phyloP scores from a whole-genome alignment of 2,329 filamentous ascomycete genomes.

The Emericellopsis cladophorae region DNA sequence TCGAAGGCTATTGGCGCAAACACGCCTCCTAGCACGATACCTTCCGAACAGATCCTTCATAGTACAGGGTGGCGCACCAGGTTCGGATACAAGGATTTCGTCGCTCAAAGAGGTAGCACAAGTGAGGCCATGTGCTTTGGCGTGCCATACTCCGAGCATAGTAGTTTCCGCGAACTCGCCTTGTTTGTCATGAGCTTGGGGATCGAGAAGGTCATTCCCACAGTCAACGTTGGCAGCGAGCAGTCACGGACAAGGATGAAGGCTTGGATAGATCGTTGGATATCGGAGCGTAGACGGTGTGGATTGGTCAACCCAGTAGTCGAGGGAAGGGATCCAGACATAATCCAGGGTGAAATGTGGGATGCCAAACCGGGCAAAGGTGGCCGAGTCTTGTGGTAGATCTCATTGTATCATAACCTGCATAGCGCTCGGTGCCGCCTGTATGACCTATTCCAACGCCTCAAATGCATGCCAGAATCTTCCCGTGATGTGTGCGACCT shows the following conservation, averaged over 20 bases:
- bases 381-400: slow-evolving; percentile 26
- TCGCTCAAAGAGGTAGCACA: slow-evolving; percentile 73
- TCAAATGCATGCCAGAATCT: no score
- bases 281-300: slow-evolving; percentile 41
- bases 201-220: slow-evolving; percentile 85
- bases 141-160: slow-evolving; percentile 93
- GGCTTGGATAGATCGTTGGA: slow-evolving; percentile 51
- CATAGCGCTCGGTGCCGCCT: not conserved
- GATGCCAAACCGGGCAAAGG: slow-evolving; percentile 24
- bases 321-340: slow-evolving; percentile 22
- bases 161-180: slow-evolving; percentile 84
- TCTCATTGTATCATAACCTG: not conserved
- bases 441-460: not conserved
- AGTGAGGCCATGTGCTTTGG: slow-evolving; percentile 77
- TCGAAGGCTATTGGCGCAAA: slow-evolving; percentile 40
- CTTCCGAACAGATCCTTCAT: slow-evolving; percentile 39
- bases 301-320: slow-evolving; percentile 34
- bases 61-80: slow-evolving; percentile 60
- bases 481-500: no score
- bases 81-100: slow-evolving; percentile 60
- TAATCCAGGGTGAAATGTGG: slow-evolving; percentile 18
- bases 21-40: slow-evolving; percentile 32
- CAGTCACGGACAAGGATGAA: slow-evolving; percentile 46
- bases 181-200: slow-evolving; percentile 82
- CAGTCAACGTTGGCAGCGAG: slow-evolving; percentile 67